A percentile compares a stretch with the other conserved stretches of the same genome.
Evolutionary conservation across 1,284 basidiomycete species (phyloP).

Genomic region (Marasmius tenuissimus): DNA sequence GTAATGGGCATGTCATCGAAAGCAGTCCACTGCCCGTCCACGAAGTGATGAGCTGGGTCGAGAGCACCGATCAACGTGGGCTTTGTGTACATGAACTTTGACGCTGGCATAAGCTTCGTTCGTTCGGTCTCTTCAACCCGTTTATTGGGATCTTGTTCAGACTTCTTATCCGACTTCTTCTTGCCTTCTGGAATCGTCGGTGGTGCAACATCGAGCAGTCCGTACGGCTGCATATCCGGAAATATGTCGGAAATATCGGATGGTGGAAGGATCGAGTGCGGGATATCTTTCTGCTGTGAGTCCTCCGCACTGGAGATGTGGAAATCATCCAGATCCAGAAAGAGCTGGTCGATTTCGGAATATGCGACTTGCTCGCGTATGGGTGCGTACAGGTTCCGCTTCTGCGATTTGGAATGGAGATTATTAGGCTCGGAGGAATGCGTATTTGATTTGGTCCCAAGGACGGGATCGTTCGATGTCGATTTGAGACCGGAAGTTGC

Average conservation of each 20-base stretch:
- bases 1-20: conserved; percentile 56
- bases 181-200: conserved; percentile 36
- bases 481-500: conserved; percentile 26
- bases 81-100: conserved; percentile 66
- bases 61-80: conserved; percentile 70
- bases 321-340: conserved; percentile 55
- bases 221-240: conserved; percentile 59
- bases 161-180: conserved; percentile 57
- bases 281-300: conserved; percentile 31
- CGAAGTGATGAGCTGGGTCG: conserved; percentile 67
- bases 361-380: conserved; percentile 62
- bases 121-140: conserved; percentile 67
- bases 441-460: conserved; percentile 41
- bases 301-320: conserved; percentile 37
- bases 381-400: conserved; percentile 47
- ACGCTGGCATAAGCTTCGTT: conserved; percentile 63
- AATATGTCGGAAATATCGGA: conserved; percentile 59
- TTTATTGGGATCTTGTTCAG: conserved; percentile 66
- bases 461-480: conserved; percentile 49
- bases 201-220: conserved; percentile 48
- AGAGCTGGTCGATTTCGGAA: conserved; percentile 55
- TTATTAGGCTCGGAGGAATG: conserved; percentile 25
- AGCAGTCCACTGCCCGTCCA: conserved; percentile 56
- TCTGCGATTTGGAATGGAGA: conserved; percentile 37
- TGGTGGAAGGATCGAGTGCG: conserved; percentile 34